Base-by-base conservation (phyloP, 768 basidiomycete species). In the Lactarius akahatsu region DNA sequence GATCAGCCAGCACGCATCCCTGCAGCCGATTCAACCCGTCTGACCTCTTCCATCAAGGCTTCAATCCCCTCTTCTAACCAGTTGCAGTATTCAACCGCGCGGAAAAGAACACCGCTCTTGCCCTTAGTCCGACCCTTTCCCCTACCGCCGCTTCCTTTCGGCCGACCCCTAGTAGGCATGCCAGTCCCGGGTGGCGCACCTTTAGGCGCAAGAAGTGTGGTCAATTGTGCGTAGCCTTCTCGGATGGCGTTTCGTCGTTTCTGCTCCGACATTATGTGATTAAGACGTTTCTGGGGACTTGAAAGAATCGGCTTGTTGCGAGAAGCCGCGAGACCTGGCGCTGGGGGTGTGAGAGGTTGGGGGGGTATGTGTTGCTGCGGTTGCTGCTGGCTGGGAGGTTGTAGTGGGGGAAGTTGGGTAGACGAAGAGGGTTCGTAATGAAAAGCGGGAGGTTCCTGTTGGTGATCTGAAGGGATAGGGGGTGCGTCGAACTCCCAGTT, bases 221-320 rank as follows among this genome's bases (percentile, higher is more conserved):
- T 94, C 50, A 96, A 78, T 73, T 94, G 91, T 1, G 91, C 87
- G 76, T 95, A 96, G 47, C 93, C 93, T 68, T 92, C 89, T 50
- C 92, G 87, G 71, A 96, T 96, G 59, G 91, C 91, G 72, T 96
- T 96, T 11, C 94, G 86, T 9, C 94, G 90, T 73, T 92, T 92
- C 77, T 96, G 94, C 75, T 96, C 94, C 8, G 92, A 94, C 85
- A 93, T 88, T 80, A 96, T 95, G 79, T 96, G 93, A 74, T 95
- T 94, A 18, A 92, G 84, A 15, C 93, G 85, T 73, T 94, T 94
- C 77, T 96, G 92, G 0, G 92, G 92, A 4, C 86, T 87, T 7
- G 92, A 90, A 30, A 95, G 81, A 23, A 92, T 83, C 0, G 87
- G 81, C 70, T 91, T 92, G 26, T 81, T 61, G 66, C 82, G 80